Conservation (phyloP, 148 eudicot genomes). For the Silene conica region DNA sequence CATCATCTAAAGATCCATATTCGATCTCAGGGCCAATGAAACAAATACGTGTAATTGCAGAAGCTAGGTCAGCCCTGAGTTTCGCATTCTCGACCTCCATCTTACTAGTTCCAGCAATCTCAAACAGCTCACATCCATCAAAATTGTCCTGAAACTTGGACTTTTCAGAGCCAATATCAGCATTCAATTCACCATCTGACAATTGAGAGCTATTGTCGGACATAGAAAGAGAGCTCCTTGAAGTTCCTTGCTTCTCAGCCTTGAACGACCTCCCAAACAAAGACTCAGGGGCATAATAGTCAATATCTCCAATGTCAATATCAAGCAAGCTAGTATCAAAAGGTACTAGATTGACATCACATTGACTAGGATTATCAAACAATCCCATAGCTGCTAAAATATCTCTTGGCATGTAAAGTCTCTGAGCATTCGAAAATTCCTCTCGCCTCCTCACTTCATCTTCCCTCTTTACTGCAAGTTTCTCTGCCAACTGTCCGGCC, state of each 20-base stretch:
- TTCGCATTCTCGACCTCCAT: constrained; percentile 96
- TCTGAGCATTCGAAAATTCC: constrained; percentile 67
- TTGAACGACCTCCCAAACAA: constrained; percentile 55
- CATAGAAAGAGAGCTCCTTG: constrained; percentile 49
- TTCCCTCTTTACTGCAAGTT: constrained; percentile 87
- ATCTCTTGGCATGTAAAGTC: constrained; percentile 73
- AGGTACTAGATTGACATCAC: constrained; percentile 85
- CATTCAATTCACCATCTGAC: constrained; percentile 41
- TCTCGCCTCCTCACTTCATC: constrained; percentile 78
- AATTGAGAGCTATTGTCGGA: constrained; percentile 46
- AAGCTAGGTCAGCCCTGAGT: constrained; percentile 90
- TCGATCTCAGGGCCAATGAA: constrained; percentile 53
- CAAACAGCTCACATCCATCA: constrained; percentile 60
- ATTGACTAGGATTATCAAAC: constrained; percentile 83
- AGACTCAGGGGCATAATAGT: constrained; percentile 82
- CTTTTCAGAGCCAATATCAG: constrained; percentile 34
- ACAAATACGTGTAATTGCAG: constrained; percentile 77
- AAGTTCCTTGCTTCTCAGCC: constrained; percentile 50
- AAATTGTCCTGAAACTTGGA: constrained; percentile 41
- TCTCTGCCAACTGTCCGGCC: constrained; percentile 98
- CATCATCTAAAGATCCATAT: constrained; percentile 39
- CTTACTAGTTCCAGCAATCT: constrained; percentile 90
- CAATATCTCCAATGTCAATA: constrained; percentile 73
- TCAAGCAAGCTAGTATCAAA: constrained; percentile 83
- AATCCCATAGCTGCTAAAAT: constrained; percentile 83